phyloP scores from a whole-genome alignment of 768 basidiomycete genomes.

The Phylloporus scabripes region DNA sequence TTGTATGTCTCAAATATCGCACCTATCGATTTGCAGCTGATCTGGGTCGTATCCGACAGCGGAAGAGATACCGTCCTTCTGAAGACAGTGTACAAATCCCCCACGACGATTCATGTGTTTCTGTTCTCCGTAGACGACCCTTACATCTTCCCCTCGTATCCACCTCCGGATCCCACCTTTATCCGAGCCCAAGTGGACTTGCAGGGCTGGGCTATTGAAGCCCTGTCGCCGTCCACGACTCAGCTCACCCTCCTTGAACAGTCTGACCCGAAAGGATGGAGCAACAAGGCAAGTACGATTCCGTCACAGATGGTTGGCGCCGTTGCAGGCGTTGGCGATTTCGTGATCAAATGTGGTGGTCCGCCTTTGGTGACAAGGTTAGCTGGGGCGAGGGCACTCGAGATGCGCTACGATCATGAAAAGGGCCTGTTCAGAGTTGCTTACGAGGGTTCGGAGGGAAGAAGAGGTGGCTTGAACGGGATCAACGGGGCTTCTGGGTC shows the following conservation, averaged over 20 bases:
- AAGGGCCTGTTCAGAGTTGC: conserved; percentile 75
- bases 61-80: conserved; percentile 88
- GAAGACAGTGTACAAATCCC: conserved; percentile 95
- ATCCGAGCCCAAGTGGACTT: conserved; percentile 96
- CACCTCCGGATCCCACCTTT: conserved; percentile 60
- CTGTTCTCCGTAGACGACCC: conserved; percentile 90
- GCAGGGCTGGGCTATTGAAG: conserved; percentile 98
- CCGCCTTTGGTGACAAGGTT: conserved; percentile 89
- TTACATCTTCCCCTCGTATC: conserved; percentile 75
- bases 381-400: conserved; percentile 67
- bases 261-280: conserved; percentile 96
- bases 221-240: conserved; percentile 91
- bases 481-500: conserved; percentile 14
- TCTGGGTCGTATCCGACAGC: conserved; percentile 37
- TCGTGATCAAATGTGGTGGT: conserved; percentile 91
- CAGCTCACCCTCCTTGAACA: conserved; percentile 92
- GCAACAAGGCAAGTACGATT: conserved; percentile 81
- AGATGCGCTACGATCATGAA: conserved; percentile 84
- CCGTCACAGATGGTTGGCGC: conserved; percentile 90
- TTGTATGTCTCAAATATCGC: conserved; percentile 53
- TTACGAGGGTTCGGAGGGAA: conserved; percentile 63
- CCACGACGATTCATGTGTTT: conserved; percentile 91
- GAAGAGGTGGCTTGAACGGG: conserved; percentile 32
- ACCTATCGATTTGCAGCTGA: conserved; percentile 1
- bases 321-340: conserved; percentile 90